Evolutionary conservation across 805 yeast genomes (phyloP), one percentile per base, ranked within the genome.

Genomic region (Starmerella geochares): DNA sequence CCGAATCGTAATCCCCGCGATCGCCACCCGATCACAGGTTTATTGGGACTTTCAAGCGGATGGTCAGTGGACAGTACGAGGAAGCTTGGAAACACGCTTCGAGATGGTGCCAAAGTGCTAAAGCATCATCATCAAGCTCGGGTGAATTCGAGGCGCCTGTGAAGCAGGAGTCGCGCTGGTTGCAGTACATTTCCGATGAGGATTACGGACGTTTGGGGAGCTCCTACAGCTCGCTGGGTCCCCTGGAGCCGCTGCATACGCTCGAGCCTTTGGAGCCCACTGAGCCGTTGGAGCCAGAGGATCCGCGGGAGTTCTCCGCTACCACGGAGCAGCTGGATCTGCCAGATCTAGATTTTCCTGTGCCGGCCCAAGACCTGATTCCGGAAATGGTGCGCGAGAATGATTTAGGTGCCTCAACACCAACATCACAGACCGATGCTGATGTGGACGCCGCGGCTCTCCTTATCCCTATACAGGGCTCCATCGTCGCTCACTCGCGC

Each of bases 321-420:
- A 39, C 48, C 17, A 19, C 44, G 3, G 55, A 49, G 35, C 35
- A 19, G 10, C 43, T 33, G 1, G 55, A 52, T 25, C 49, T 52
- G 16, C 55, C 53, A 3, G 53, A 53, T 20, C 41, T 53, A n/a
- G 53, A 53, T 20, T 53, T 50, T 38, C 53, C 55, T 16, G 56
- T 53, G 11, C 56, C 56, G 9, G 56, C 31, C 17, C 56, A 47
- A 40, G 46, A 53, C 42, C 45, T 53, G 14, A 53, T 53, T 28
- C 56, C 56, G 3, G 56, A 53, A 17, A 53, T 53, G 56, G 48
- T 53, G 27, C 50, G 47, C 28, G 52, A 54, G 38, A 33, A 31
- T 42, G 56, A 52, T 10, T 5, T 29, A 17, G 46, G 19, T 1
- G 14, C 35, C n/a, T n/a, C n/a, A 5, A 40, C 35, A 21, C 28